A percentile compares a stretch with the other conserved stretches of the same genome.
phyloP scores from a whole-genome alignment of 345 rosid genomes.

The Passiflora organensis region DNA sequence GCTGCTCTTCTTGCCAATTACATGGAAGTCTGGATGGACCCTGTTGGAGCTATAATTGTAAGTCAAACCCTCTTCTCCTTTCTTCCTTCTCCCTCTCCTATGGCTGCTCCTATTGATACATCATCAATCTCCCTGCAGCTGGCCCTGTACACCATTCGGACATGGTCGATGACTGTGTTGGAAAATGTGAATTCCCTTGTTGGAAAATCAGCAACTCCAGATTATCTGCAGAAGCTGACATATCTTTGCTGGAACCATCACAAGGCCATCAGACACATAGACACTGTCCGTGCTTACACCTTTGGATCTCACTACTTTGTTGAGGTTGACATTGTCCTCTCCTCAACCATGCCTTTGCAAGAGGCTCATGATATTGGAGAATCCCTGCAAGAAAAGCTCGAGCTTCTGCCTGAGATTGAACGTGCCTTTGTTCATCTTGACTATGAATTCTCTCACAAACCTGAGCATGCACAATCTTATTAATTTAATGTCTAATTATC shows the following conservation, averaged over 20 bases:
- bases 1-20: conserved; percentile 89
- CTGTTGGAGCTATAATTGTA: conserved; percentile 95
- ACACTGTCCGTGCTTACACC: conserved; percentile 96
- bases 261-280: conserved; percentile 77
- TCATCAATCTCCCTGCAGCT: too few relatives aligned
- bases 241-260: conserved; percentile 99
- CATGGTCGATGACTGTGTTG: conserved; percentile 94
- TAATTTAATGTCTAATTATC: not conserved
- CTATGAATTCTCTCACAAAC: conserved; percentile 89
- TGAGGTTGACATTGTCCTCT: conserved; percentile 92
- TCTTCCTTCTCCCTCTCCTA: too few relatives aligned
- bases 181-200: conserved; percentile 93
- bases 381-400: conserved; percentile 84
- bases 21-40: conserved; percentile 83
- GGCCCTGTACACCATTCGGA: conserved; percentile 90
- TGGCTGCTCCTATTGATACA: too few relatives aligned
- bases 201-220: conserved; percentile 84
- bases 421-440: conserved; percentile 98
- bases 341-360: conserved; percentile 80
- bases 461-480: conserved; percentile 65
- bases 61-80: conserved; percentile 17
- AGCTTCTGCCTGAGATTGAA: conserved; percentile 79
- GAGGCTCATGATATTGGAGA: conserved; percentile 95
- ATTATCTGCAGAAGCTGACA: conserved; percentile 81
- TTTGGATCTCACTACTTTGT: conserved; percentile 97